Percentiles rank a stretch among this genome's conserved stretches.
These are phyloP conservation scores for Ascochyta rabiei DNA, from an alignment of 2,329 filamentous ascomycete species.

Conservation along the genomic window DNA sequence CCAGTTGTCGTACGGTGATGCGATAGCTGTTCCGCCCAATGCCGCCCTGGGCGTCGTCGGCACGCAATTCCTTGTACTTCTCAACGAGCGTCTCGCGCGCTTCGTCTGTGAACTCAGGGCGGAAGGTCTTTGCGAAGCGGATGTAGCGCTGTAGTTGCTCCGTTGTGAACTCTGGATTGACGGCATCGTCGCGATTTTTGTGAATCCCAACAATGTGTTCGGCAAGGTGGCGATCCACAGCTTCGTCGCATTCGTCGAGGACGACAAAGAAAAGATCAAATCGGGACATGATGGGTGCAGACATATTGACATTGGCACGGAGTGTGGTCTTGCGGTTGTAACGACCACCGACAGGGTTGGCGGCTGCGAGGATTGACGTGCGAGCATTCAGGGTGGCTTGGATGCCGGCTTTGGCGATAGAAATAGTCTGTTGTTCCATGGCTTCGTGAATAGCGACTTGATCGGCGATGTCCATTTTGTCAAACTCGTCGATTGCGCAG, in stretches of 20 bases:
- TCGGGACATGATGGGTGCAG: constrained; percentile 97
- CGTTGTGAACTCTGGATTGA: constrained; percentile 92
- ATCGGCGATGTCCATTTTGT: constrained; percentile 98
- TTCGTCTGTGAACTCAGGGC: constrained; percentile 87
- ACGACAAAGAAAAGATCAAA: constrained; percentile 99
- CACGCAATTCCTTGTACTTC: constrained; percentile 93
- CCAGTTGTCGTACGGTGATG: constrained; percentile 94
- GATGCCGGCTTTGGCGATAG: constrained; percentile 97
- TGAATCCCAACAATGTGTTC: constrained; percentile 95
- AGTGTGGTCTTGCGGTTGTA: constrained; percentile 97
- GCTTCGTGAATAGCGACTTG: constrained; percentile 99
- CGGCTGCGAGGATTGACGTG: constrained; percentile 92
- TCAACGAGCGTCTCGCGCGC: constrained; percentile 84
- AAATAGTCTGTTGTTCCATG: constrained; percentile 99
- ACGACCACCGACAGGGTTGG: constrained; percentile 93
- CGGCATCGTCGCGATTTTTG: constrained; percentile 87
- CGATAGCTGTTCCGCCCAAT: constrained; percentile 94
- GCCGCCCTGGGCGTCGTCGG: constrained; percentile 92
- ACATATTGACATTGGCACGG: constrained; percentile 97
- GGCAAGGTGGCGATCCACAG: constrained; percentile 86
- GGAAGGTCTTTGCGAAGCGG: constrained; percentile 92
- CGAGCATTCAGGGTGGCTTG: constrained; percentile 96
- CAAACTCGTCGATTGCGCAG: constrained; percentile 98
- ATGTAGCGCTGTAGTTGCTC: constrained; percentile 98
- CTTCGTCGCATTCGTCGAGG: constrained; percentile 93